A percentile compares a stretch with the other conserved stretches of the same genome.
Conservation (phyloP, 1,139 yeast genomes). For the Debaryomyces psychrophilus region DNA sequence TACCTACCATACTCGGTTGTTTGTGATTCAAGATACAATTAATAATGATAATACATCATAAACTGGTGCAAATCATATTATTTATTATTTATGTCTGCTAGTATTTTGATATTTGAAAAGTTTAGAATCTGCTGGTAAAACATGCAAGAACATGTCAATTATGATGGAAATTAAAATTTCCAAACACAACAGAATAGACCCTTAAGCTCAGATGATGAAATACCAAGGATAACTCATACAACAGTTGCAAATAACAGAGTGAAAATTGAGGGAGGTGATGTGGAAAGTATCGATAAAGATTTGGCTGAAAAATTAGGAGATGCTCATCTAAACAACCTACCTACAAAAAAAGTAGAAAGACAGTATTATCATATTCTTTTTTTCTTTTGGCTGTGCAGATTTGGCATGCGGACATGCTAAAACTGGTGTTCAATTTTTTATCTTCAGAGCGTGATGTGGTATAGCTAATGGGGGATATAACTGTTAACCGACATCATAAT, state of each 20-base stretch:
- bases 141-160: not conserved
- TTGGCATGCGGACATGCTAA: constrained; percentile 46
- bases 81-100: not conserved
- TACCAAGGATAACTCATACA: not conserved
- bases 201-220: not conserved
- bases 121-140: not conserved
- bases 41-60: not conserved
- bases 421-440: constrained; percentile 43
- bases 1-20: too few relatives aligned
- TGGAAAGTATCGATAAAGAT: constrained; percentile 10
- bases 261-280: not conserved
- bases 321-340: constrained; percentile 39
- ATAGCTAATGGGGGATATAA: constrained; percentile 51
- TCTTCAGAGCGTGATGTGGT: constrained; percentile 50
- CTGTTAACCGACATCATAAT: constrained; percentile 45
- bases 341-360: constrained; percentile 40
- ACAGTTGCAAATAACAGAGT: not conserved
- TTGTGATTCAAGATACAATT: not conserved
- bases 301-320: constrained; percentile 38
- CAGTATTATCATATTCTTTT: constrained; percentile 36
- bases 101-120: not conserved
- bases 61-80: not conserved
- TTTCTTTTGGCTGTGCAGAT: constrained; percentile 36
- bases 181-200: not conserved
- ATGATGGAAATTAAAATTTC: not conserved